phyloP scores from a whole-genome alignment of 768 basidiomycete genomes.

The Paxillus rubicundulus region DNA sequence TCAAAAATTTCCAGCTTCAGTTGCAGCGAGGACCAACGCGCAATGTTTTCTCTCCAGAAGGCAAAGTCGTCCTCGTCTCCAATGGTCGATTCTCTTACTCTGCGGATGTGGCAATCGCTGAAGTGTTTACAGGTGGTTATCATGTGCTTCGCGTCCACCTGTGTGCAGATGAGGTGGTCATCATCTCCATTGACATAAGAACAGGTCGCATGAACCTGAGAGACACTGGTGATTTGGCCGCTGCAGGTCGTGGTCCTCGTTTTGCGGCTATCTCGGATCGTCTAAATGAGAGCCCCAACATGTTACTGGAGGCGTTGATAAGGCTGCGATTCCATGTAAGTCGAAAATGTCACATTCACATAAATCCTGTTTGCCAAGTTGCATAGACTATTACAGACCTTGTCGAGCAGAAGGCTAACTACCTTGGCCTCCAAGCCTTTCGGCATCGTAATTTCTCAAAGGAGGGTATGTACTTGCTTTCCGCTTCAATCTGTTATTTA shows the following conservation, averaged over 20 bases:
- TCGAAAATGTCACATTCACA: background rate
- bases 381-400: conserved; percentile 81
- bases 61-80: conserved; percentile 51
- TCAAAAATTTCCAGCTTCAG: conserved; percentile 53
- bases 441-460: conserved; percentile 62
- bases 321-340: conserved; percentile 63
- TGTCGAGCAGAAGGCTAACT: conserved; percentile 81
- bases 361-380: background rate
- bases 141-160: conserved; percentile 66
- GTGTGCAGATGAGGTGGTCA: conserved; percentile 73
- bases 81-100: conserved; percentile 45
- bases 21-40: conserved; percentile 50
- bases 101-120: background rate
- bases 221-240: conserved; percentile 79
- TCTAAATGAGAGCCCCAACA: conserved; percentile 67
- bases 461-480: conserved; percentile 46
- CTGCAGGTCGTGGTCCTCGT: conserved; percentile 66
- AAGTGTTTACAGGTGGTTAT: conserved; percentile 42
- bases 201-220: conserved; percentile 76
- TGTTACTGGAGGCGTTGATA: conserved; percentile 56
- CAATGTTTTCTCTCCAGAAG: conserved; percentile 60
- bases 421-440: conserved; percentile 78
- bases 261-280: conserved; percentile 57
- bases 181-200: conserved; percentile 74
- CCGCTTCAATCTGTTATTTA: background rate